phyloP scores from a whole-genome alignment of 179 eudicot genomes.

The Beta lomatogona region DNA sequence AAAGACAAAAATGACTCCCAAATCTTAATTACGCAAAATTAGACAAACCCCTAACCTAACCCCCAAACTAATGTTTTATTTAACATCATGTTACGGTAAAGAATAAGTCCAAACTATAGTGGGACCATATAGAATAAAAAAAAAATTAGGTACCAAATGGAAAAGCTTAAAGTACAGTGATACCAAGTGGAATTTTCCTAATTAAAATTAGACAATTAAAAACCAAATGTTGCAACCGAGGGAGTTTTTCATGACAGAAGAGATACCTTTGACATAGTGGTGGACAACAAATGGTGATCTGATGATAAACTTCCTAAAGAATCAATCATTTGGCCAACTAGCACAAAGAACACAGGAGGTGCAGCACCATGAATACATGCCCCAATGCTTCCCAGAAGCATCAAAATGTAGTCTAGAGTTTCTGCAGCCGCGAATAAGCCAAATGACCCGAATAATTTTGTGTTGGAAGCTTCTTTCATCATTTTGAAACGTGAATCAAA shows the following conservation, averaged over 20 bases:
- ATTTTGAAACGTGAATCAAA: constrained; percentile 19
- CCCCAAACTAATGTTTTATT: no score
- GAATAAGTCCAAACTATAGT: no score
- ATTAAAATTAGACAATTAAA: no score
- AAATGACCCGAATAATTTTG: constrained; percentile 13
- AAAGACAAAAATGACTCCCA: no score
- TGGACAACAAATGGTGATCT: constrained; percentile 44
- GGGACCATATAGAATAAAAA: no score
- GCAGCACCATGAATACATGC: constrained; percentile 62
- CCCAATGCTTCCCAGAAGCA: constrained; percentile 59
- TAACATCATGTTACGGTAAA: no score
- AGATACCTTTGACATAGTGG: constrained; percentile 47
- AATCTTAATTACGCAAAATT: no score
- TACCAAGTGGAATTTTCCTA: no score
- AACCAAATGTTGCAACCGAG: not conserved
- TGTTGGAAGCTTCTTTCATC: not conserved
- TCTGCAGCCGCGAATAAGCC: constrained; percentile 59
- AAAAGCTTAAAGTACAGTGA: no score
- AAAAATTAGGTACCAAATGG: no score
- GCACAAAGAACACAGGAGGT: constrained; percentile 54
- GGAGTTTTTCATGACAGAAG: no score
- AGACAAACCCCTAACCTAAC: no score
- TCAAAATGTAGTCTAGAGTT: constrained; percentile 43
- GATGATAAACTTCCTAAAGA: constrained; percentile 51
- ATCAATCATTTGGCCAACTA: constrained; percentile 60